Percentiles rank a stretch among this genome's conserved stretches.
Evolutionary conservation across 352 stramenopile genomes (phyloP).

Genomic region (Phytophthora hibernalis): DNA sequence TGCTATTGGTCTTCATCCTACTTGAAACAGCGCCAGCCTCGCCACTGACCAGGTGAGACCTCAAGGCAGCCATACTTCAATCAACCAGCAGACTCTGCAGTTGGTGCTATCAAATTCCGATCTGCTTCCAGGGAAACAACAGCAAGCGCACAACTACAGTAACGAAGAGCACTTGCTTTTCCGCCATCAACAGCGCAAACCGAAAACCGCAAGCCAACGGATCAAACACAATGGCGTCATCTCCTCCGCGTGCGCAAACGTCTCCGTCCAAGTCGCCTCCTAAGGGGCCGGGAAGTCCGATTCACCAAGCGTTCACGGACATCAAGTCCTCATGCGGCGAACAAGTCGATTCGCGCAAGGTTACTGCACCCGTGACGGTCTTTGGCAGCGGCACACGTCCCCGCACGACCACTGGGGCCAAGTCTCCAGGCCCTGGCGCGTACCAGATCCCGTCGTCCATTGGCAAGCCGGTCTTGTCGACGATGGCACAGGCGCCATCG

Average conservation of each 20-base stretch:
- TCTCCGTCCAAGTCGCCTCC: slow-evolving; percentile 46
- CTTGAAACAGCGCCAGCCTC: slow-evolving; percentile 18
- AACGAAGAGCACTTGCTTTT: background rate
- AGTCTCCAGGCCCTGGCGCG: slow-evolving; percentile 66
- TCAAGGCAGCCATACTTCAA: slow-evolving; percentile 4
- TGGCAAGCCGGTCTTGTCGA: slow-evolving; percentile 73
- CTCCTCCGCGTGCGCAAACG: slow-evolving; percentile 35
- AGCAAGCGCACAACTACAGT: slow-evolving; percentile 4
- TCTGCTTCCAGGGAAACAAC: slow-evolving; percentile 17
- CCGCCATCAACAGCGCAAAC: background rate
- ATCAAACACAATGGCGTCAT: slow-evolving; percentile 35
- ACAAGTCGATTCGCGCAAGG: slow-evolving; percentile 80
- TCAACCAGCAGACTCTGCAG: slow-evolving; percentile 5
- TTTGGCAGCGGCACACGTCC: slow-evolving; percentile 73
- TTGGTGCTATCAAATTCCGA: slow-evolving; percentile 24
- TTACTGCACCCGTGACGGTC: slow-evolving; percentile 63
- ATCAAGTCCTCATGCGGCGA: slow-evolving; percentile 77
- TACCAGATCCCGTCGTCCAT: slow-evolving; percentile 82
- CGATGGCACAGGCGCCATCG: slow-evolving; percentile 56
- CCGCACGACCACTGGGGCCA: slow-evolving; percentile 52
- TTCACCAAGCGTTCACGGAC: slow-evolving; percentile 51
- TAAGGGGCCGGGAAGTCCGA: slow-evolving; percentile 37
- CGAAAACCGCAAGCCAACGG: background rate
- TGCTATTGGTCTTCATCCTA: slow-evolving; percentile 21
- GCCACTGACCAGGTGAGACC: slow-evolving; percentile 12